These are phyloP conservation scores for Coemansia sp. DNA, from an alignment of 192 early-diverging fungal genomes.

Conservation along the genomic window DNA sequence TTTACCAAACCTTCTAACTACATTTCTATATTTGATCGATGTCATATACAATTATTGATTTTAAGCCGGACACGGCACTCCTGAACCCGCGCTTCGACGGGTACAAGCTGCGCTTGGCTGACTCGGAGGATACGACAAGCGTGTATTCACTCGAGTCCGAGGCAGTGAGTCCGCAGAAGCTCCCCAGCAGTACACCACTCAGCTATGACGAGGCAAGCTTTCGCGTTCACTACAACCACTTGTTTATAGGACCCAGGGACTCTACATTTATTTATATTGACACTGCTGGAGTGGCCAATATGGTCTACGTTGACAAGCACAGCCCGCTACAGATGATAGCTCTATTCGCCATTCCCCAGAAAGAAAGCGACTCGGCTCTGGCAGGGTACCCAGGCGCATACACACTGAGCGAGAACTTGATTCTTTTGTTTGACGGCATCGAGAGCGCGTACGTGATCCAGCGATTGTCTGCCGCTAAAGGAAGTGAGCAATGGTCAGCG, in stretches of 20 bases:
- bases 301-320: slow-evolving; percentile 12
- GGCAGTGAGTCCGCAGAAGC: slow-evolving; percentile 32
- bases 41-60: slow-evolving; percentile 31
- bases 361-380: slow-evolving; percentile 12
- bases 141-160: slow-evolving; percentile 1
- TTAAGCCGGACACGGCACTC: slow-evolving; percentile 44
- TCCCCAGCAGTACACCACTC: slow-evolving; percentile 53
- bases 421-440: slow-evolving; percentile 43
- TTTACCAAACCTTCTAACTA: not conserved
- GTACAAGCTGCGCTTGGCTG: slow-evolving; percentile 65
- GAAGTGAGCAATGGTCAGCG: slow-evolving; percentile 15
- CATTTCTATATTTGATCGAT: not conserved
- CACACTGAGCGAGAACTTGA: slow-evolving; percentile 3
- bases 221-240: slow-evolving; percentile 66
- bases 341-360: slow-evolving; percentile 32
- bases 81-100: slow-evolving; percentile 70
- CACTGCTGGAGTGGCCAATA: slow-evolving; percentile 8
- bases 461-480: not conserved
- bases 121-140: slow-evolving; percentile 20
- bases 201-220: slow-evolving; percentile 64
- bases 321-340: not conserved
- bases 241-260: slow-evolving; percentile 54
- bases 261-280: slow-evolving; percentile 34
- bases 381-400: slow-evolving; percentile 35
- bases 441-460: slow-evolving; percentile 32